Conservation (phyloP, 257 asterid species). For the Vinca minor region DNA sequence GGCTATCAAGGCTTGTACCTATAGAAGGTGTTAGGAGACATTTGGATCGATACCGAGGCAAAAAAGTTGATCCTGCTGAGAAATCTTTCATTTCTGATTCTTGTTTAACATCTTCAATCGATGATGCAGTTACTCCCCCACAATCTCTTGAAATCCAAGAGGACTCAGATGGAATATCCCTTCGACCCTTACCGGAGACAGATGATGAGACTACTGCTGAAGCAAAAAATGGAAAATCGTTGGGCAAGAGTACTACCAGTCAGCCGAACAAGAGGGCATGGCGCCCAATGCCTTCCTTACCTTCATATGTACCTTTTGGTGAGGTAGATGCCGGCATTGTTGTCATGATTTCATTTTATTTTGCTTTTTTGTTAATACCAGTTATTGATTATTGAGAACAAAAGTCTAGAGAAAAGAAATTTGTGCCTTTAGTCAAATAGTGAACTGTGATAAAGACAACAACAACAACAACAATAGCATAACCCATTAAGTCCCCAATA, state of each 20-base stretch:
- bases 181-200: conserved; percentile 61
- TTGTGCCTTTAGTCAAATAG: background rate
- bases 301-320: conserved; percentile 96
- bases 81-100: conserved; percentile 42
- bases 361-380: background rate
- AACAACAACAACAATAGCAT: no score
- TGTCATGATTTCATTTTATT: conserved; percentile 1
- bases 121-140: conserved; percentile 53
- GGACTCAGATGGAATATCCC: conserved; percentile 92
- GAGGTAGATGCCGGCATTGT: conserved; percentile 41
- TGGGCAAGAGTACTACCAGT: conserved; percentile 29
- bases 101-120: conserved; percentile 48
- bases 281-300: conserved; percentile 79
- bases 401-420: background rate
- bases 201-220: conserved; percentile 46
- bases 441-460: no score
- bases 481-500: no score
- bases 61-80: conserved; percentile 40
- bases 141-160: conserved; percentile 97
- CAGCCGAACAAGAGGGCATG: conserved; percentile 52
- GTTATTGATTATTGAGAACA: background rate
- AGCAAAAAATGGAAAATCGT: conserved; percentile 44
- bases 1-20: conserved; percentile 95
- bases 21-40: conserved; percentile 74
- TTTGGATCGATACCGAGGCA: conserved; percentile 44